Percentiles rank a stretch among this genome's conserved stretches.
These are phyloP conservation scores for Sophora flavescens DNA, from an alignment of 306 rosid genomes.

Conservation along the genomic window DNA sequence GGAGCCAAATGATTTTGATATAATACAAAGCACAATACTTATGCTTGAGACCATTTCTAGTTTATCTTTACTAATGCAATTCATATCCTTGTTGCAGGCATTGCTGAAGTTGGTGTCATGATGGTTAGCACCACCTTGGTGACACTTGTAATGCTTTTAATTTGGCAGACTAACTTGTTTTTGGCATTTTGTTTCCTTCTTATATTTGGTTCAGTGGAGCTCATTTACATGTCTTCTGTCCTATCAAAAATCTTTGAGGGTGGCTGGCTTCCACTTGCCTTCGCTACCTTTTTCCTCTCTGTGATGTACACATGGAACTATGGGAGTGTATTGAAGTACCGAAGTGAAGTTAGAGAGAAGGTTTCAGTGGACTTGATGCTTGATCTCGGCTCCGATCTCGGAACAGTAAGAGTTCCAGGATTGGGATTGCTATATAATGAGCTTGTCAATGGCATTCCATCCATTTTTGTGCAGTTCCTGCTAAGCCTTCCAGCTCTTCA, in stretches of 20 bases:
- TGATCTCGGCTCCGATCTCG: constrained; percentile 89
- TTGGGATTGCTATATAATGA: constrained; percentile 92
- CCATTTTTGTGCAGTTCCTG: constrained; percentile 87
- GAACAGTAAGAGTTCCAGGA: constrained; percentile 95
- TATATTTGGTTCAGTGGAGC: constrained; percentile 84
- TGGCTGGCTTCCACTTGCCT: constrained; percentile 96
- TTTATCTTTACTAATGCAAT: constrained; percentile 41
- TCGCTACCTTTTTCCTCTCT: constrained; percentile 80
- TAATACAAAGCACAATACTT: neutral
- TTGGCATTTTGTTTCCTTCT: constrained; percentile 74
- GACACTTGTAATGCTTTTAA: constrained; percentile 90
- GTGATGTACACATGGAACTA: constrained; percentile 99
- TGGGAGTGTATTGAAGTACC: constrained; percentile 94
- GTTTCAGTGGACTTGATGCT: constrained; percentile 80
- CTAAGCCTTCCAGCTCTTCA: constrained; percentile 94
- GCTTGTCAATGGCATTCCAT: constrained; percentile 96
- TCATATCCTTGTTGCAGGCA: constrained; percentile 63
- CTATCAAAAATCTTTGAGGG: constrained; percentile 79
- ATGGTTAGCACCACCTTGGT: constrained; percentile 92
- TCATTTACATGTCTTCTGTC: constrained; percentile 82
- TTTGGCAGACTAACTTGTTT: constrained; percentile 93
- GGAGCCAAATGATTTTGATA: constrained; percentile 10
- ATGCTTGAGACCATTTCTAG: neutral
- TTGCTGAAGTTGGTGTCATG: constrained; percentile 99
- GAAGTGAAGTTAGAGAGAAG: constrained; percentile 83